Evolutionary conservation across 768 basidiomycete species (phyloP), one percentile per base, ranked within the genome.

Genomic region (Lentinula detonsa): DNA sequence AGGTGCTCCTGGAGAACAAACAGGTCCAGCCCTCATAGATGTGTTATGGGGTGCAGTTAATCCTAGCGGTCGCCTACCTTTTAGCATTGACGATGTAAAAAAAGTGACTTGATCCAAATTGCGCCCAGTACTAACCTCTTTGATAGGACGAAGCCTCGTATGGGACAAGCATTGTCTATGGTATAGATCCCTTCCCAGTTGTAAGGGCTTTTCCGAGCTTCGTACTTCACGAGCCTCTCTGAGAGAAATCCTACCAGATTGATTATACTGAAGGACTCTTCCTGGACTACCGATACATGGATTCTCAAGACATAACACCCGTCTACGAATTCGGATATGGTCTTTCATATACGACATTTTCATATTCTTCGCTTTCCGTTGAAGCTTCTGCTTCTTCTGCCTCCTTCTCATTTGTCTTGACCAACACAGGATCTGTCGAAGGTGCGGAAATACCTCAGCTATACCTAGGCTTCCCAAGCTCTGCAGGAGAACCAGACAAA

Each of bases 41-140:
- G 80, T 96, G 16, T 69, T 95, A 4, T 93, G 85, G 63, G 93
- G 92, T 0, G 74, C 73, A 21, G 86, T 85, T 70, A 94, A 92
- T 68, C 93, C 93, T 0, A 83, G 82, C 60, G 88, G 85, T 11
- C 80, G 86, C 43, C 71, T 89, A n/a, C 85, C 87, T 0, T 88
- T 85, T 68, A 85, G 89, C 11, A 88, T 95, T 66, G 88, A 86
- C 2, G 86, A 91, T 67, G 79, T 78, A 42, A 59, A 75, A 75
- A 66, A 9, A 52, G 37, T 28, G 16, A 16, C 28, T 45, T 16
- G 18, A 18, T 35, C 37, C 18, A 21, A n/a, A 28, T 21, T 18
- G 35, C 45, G 53, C 16, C 18, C 16, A 39, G 15, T 53, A 4
- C 15, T 8, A 5, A 48, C 18, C 40, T 5, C n/a, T 46, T 5